Conservation (phyloP, 176 grass and related monocot genomes). For the Tillandsia fasciculata region DNA sequence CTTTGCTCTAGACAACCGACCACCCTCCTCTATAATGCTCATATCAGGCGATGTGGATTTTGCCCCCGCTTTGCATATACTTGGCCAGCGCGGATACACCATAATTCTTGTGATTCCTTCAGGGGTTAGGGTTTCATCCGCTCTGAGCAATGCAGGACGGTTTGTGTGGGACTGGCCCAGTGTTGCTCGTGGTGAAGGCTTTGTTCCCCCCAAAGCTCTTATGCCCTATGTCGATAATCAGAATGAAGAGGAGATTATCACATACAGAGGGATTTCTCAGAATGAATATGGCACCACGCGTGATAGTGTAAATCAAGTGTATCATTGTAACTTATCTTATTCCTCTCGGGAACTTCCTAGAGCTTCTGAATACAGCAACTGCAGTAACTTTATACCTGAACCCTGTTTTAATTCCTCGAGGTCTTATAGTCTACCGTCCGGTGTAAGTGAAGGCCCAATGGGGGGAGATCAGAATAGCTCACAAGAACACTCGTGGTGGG, state of each 20-base stretch:
- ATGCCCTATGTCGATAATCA: constrained; percentile 20
- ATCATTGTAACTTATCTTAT: constrained; percentile 40
- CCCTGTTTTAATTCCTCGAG: constrained; percentile 27
- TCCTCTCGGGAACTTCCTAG: constrained; percentile 32
- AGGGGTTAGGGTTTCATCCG: constrained; percentile 55
- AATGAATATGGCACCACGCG: constrained; percentile 28
- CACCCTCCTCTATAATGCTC: constrained; percentile 68
- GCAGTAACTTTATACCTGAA: constrained; percentile 10
- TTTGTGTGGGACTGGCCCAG: constrained; percentile 78
- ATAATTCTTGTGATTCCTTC: constrained; percentile 61
- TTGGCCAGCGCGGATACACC: constrained; percentile 71
- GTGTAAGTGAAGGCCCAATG: constrained; percentile 25
- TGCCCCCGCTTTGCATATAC: constrained; percentile 72
- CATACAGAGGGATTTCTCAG: constrained; percentile 47
- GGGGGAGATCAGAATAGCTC: constrained; percentile 17
- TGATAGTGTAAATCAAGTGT: constrained; percentile 32
- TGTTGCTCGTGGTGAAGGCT: constrained; percentile 63
- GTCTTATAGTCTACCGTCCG: constrained; percentile 34
- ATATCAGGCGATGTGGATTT: constrained; percentile 90
- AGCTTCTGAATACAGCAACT: constrained; percentile 28
- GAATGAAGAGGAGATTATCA: constrained; percentile 63
- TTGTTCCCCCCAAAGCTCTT: constrained; percentile 36
- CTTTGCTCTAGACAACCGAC: constrained; percentile 67
- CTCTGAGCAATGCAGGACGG: constrained; percentile 62
- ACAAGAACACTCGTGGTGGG: constrained; percentile 54